phyloP scores from a whole-genome alignment of 257 asterid genomes.

The Fraxinus quadrangulata region DNA sequence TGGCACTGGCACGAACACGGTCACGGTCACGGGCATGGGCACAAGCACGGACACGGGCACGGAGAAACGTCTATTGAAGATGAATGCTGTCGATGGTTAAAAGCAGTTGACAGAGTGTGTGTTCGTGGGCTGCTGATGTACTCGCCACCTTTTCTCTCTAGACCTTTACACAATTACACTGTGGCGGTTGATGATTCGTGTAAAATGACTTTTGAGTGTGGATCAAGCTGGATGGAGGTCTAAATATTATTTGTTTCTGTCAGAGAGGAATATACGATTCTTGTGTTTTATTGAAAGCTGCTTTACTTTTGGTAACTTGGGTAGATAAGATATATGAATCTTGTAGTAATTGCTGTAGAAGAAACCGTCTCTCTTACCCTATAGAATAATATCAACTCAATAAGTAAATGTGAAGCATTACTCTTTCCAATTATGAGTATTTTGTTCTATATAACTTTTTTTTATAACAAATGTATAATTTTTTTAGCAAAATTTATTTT shows the following conservation, averaged over 20 bases:
- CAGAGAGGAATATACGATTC: too few species aligned
- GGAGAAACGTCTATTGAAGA: conserved; percentile 28
- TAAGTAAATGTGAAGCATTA: too few species aligned
- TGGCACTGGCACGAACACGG: neutral
- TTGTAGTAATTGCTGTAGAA: too few species aligned
- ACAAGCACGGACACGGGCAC: conserved; percentile 20
- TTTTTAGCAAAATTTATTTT: too few species aligned
- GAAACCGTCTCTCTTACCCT: too few species aligned
- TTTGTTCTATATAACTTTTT: too few species aligned
- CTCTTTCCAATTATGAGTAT: too few species aligned
- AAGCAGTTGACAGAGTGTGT: conserved; percentile 49
- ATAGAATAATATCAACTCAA: too few species aligned
- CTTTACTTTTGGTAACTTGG: neutral
- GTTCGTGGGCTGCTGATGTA: conserved; percentile 58
- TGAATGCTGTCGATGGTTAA: conserved; percentile 70
- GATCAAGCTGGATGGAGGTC: conserved; percentile 31
- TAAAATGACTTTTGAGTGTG: conserved; percentile 50
- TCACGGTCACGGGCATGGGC: conserved; percentile 12
- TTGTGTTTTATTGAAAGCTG: neutral
- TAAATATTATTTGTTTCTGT: neutral
- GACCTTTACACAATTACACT: conserved; percentile 60
- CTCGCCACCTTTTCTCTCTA: conserved; percentile 65
- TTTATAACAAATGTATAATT: too few species aligned
- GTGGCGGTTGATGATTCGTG: conserved; percentile 47
- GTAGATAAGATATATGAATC: too few species aligned